Evolutionary conservation across 176 grass and related monocot genomes (phyloP), one percentile per base, ranked within the genome.

Genomic region (Neostapfia colusana): DNA sequence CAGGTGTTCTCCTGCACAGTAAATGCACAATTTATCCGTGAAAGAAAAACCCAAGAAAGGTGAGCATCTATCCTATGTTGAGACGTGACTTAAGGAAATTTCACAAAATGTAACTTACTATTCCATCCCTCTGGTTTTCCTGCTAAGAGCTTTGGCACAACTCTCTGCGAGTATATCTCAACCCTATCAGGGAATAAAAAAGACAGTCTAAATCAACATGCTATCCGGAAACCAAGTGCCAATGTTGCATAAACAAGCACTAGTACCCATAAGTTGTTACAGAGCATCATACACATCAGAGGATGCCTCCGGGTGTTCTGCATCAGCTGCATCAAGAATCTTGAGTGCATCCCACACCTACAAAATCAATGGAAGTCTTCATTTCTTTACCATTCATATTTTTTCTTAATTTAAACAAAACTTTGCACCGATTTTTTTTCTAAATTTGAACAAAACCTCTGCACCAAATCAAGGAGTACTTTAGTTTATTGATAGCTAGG

Each of bases 91-190:
- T 35, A n/a, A 65, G 21, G 49, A 27, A 85, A 73, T 44, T 73
- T 68, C 44, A 79, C 8, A 56, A 57, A 46, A 68, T 79, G 35
- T 37, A 73, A 91, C 92, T 85, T 77, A 95, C 88, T 95, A 55
- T 95, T 95, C 92, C 92, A 91, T 84, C 88, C 86, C 45, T 95
- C 80, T 37, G 80, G 80, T 74, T 85, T 95, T 71, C 85, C 92
- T 62, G 88, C 88, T 70, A 91, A 88, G 62, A 69, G 18, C 65
- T 95, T 95, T 16, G 63, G 68, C 59, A 87, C 92, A 28, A 80
- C 76, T 89, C 83, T 82, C 75, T 88, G 83, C 17, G 86, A 75
- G 75, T 95, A 95, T 49, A 95, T 82, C 63, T 95, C 92, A 38
- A 95, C 72, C 43, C 92, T 89, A 39, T 4, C 18, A 68, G 74